Percentiles rank a stretch among this genome's conserved stretches.
These are phyloP conservation scores for Pluteus cervinus DNA, from an alignment of 768 basidiomycete species.

Conservation along the genomic window DNA sequence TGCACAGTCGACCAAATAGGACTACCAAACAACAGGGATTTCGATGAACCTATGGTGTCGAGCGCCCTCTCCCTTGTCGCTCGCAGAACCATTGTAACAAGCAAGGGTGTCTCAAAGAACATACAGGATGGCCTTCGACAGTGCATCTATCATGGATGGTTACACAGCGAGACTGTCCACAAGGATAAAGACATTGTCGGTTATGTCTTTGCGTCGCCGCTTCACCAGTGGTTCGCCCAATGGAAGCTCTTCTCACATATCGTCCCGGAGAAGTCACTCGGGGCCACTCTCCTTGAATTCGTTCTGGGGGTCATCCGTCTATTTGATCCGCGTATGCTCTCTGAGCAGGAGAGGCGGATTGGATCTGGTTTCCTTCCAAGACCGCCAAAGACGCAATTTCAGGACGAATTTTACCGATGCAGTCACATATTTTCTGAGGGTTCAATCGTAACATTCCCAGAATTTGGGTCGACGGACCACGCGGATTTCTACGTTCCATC, in stretches of 20 bases:
- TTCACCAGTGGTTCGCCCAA: constrained; percentile 3
- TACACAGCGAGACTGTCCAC: no score
- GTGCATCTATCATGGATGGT: no score
- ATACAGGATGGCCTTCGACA: no score
- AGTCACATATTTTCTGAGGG: constrained; percentile 5
- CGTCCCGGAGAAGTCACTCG: no score
- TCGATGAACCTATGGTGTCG: neutral
- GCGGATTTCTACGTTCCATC: constrained; percentile 4
- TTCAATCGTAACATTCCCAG: constrained; percentile 1
- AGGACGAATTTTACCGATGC: constrained; percentile 4
- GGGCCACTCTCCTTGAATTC: constrained; percentile 3
- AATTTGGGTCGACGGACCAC: constrained; percentile 2
- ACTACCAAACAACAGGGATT: neutral
- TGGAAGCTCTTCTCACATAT: constrained; percentile 3
- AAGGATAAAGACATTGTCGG: constrained; percentile 1
- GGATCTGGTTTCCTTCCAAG: constrained; percentile 3
- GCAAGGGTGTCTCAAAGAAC: no score
- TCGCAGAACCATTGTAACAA: no score
- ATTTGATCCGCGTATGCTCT: neutral
- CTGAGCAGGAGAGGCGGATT: constrained; percentile 2
- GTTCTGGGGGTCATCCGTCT: constrained; percentile 1
- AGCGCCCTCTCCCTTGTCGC: neutral
- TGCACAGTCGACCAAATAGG: neutral
- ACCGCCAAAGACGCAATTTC: constrained; percentile 1
- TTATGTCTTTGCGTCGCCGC: constrained; percentile 2